Evolutionary conservation across 352 stramenopile genomes (phyloP).

Genomic region (Phytophthora chlamydospora): DNA sequence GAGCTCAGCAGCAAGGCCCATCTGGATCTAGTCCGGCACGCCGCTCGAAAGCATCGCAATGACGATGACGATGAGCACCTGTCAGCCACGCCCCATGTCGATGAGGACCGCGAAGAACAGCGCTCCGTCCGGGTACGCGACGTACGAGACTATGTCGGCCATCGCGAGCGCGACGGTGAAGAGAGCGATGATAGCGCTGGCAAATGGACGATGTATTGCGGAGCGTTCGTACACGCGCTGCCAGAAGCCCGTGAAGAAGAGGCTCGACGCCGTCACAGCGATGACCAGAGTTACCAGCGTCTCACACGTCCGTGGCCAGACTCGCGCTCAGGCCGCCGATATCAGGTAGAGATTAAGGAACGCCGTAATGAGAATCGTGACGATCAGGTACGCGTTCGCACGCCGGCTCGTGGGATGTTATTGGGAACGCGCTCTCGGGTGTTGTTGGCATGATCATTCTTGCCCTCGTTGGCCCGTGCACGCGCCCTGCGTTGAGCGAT

Average conservation of each 20-base stretch:
- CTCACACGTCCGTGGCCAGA: slow-evolving; percentile 78
- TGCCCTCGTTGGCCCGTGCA: no score
- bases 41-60: slow-evolving; percentile 71
- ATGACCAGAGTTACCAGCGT: slow-evolving; percentile 76
- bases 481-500: no score
- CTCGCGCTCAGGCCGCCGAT: slow-evolving; percentile 79
- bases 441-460: no score
- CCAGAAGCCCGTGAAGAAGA: slow-evolving; percentile 88
- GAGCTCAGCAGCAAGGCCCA: slow-evolving; percentile 74
- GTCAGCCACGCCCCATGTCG: slow-evolving; percentile 70
- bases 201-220: slow-evolving; percentile 46
- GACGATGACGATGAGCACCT: slow-evolving; percentile 71
- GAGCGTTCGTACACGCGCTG: slow-evolving; percentile 76
- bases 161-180: slow-evolving; percentile 76
- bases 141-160: slow-evolving; percentile 71
- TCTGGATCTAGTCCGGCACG: slow-evolving; percentile 75
- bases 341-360: slow-evolving; percentile 75
- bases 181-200: slow-evolving; percentile 57
- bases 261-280: slow-evolving; percentile 61
- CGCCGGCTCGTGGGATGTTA: slow-evolving; percentile 63
- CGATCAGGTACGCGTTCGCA: slow-evolving; percentile 48
- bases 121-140: slow-evolving; percentile 59
- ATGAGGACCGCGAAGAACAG: slow-evolving; percentile 81
- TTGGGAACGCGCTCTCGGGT: no score
- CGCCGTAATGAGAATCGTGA: slow-evolving; percentile 59